Evolutionary conservation across 345 rosid genomes (phyloP).

Genomic region (Leavenworthia alabamica): DNA sequence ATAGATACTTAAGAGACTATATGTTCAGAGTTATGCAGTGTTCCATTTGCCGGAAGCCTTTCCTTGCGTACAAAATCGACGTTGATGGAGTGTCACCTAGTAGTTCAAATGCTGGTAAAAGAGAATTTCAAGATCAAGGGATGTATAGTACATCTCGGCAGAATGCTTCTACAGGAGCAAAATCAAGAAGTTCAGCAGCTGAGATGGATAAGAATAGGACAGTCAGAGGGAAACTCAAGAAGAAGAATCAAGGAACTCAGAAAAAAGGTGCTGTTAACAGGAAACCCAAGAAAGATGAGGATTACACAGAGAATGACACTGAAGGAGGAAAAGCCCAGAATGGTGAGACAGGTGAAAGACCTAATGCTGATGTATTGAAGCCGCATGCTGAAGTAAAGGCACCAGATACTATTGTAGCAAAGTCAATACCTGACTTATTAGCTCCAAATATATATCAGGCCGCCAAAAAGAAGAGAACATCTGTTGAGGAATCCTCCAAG

Average conservation of each 20-base stretch:
- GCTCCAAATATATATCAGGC: slow-evolving; percentile 24
- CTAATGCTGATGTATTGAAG: slow-evolving; percentile 25
- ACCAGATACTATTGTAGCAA: slow-evolving; percentile 12
- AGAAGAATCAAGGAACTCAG: slow-evolving; percentile 5
- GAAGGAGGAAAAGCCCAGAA: slow-evolving; percentile 13
- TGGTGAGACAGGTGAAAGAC: slow-evolving; percentile 5
- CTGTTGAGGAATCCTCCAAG: slow-evolving; percentile 29
- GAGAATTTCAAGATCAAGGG: too few relatives aligned
- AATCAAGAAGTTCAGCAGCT: slow-evolving; percentile 16
- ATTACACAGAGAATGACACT: slow-evolving; percentile 22
- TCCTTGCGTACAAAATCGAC: slow-evolving; percentile 38
- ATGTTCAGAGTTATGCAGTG: slow-evolving; percentile 43
- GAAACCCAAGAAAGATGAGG: slow-evolving; percentile 33
- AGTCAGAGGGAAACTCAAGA: neutral
- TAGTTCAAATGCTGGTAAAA: slow-evolving; percentile 24
- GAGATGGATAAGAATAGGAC: slow-evolving; percentile 13
- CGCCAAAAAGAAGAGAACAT: slow-evolving; percentile 41
- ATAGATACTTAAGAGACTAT: slow-evolving; percentile 34
- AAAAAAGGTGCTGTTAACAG: slow-evolving; percentile 23
- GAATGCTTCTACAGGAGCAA: slow-evolving; percentile 26
- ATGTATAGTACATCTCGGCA: too few relatives aligned
- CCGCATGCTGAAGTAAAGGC: slow-evolving; percentile 24
- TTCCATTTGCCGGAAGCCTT: slow-evolving; percentile 42
- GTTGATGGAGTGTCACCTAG: slow-evolving; percentile 32
- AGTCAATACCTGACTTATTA: slow-evolving; percentile 22